A percentile compares a stretch with the other conserved stretches of the same genome.
Conservation (phyloP, 2,329 filamentous ascomycete genomes). For the Colletotrichum endophyticum region DNA sequence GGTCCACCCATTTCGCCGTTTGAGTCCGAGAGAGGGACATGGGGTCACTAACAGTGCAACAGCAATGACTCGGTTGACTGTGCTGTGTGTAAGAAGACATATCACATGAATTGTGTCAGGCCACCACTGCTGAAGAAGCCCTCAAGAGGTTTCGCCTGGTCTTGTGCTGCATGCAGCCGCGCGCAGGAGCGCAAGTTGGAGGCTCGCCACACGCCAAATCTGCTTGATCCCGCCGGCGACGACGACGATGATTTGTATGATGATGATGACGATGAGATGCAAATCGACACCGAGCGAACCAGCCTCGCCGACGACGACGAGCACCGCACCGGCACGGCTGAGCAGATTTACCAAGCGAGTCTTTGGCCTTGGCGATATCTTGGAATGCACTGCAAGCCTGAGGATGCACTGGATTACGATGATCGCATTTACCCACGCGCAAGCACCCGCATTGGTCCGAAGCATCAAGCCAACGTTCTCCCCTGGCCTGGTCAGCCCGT, state of each 20-base stretch:
- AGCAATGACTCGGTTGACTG: slow-evolving; percentile 97
- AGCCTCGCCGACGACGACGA: slow-evolving; percentile 65
- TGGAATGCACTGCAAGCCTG: slow-evolving; percentile 92
- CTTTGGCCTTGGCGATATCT: slow-evolving; percentile 97
- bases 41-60: slow-evolving; percentile 7
- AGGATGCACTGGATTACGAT: slow-evolving; percentile 95
- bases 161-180: slow-evolving; percentile 92
- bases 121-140: slow-evolving; percentile 94
- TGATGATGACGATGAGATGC: slow-evolving; percentile 74
- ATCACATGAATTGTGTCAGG: slow-evolving; percentile 97
- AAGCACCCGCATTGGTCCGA: slow-evolving; percentile 87
- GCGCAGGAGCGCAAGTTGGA: slow-evolving; percentile 94
- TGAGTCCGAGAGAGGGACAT: background rate
- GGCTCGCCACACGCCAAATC: slow-evolving; percentile 82
- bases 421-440: slow-evolving; percentile 97
- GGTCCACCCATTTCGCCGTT: slow-evolving; percentile 28
- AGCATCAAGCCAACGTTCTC: slow-evolving; percentile 86
- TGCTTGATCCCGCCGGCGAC: slow-evolving; percentile 71
- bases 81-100: slow-evolving; percentile 91
- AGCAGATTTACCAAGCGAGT: slow-evolving; percentile 90
- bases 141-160: slow-evolving; percentile 96
- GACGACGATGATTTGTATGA: slow-evolving; percentile 68
- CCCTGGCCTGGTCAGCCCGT: slow-evolving; percentile 88
- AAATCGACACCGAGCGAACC: slow-evolving; percentile 62
- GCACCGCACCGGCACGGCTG: slow-evolving; percentile 70